Percentiles rank a stretch among this genome's conserved stretches.
Conservation (phyloP, 208 protist genomes). For the Trypanosoma mega region DNA sequence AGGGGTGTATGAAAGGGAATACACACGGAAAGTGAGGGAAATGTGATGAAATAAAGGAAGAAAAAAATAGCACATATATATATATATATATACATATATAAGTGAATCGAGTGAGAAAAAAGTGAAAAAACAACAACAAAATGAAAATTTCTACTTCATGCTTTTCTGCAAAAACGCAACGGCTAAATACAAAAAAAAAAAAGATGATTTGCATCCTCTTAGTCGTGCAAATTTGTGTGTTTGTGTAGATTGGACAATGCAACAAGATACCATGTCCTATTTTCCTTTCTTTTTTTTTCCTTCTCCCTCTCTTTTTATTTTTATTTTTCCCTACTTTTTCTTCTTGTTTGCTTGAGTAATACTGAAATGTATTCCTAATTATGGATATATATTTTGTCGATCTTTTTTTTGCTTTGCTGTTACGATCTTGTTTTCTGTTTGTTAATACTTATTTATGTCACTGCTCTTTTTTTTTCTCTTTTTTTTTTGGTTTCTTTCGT, state of each 20-base stretch:
- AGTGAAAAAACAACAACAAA: neutral
- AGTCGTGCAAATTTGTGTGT: no score
- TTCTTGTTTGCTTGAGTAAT: no score
- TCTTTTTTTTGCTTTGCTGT: no score
- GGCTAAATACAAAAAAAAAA: no score
- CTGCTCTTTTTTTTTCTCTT: neutral
- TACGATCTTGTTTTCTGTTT: no score
- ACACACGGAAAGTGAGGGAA: constrained; percentile 1
- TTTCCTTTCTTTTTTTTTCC: constrained; percentile 9
- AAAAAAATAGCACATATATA: constrained; percentile 8
- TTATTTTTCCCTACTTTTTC: no score
- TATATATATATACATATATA: constrained; percentile 11
- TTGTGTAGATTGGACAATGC: neutral
- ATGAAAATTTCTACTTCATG: constrained; percentile 6
- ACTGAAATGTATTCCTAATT: no score
- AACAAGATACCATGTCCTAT: neutral
- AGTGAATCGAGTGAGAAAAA: neutral
- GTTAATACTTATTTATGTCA: no score
- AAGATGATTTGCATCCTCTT: no score
- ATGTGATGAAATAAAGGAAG: neutral
- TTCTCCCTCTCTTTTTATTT: neutral
- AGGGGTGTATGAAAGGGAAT: neutral
- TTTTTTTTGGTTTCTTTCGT: neutral
- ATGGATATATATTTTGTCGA: no score
- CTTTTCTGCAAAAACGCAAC: no score